Conservation (phyloP, 139 green algal genomes). For the Chlorella ohadii region DNA sequence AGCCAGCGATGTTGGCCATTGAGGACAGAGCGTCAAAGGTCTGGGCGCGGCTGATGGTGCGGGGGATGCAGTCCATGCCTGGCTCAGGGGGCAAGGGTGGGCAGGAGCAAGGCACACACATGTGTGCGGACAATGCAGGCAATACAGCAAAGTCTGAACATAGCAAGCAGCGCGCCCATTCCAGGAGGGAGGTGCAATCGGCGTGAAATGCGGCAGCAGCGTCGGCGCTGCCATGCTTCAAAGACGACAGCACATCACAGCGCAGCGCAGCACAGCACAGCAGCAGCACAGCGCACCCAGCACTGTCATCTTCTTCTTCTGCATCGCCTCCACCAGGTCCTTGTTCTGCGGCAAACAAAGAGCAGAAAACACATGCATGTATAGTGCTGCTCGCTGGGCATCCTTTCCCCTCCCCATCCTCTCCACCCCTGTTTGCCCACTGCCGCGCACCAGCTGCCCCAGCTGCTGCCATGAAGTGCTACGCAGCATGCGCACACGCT, state of each 20-base stretch:
- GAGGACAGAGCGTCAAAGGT: constrained; percentile 86
- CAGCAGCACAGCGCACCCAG: constrained; percentile 55
- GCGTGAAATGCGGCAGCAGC: not conserved
- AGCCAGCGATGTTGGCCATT: constrained; percentile 90
- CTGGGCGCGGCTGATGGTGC: constrained; percentile 80
- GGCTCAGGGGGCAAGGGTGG: not conserved
- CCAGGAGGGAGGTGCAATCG: too few species aligned
- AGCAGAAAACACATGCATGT: too few species aligned
- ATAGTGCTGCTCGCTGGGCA: too few species aligned
- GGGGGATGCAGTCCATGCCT: constrained; percentile 93
- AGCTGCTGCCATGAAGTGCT: too few species aligned
- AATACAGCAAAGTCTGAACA: not conserved
- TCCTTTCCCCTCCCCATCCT: too few species aligned
- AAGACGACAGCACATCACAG: not conserved
- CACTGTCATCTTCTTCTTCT: constrained; percentile 69
- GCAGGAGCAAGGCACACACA: too few species aligned
- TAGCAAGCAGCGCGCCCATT: not conserved
- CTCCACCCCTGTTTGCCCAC: too few species aligned
- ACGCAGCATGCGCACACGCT: too few species aligned
- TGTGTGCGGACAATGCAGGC: not conserved
- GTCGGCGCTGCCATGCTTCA: not conserved
- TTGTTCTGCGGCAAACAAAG: constrained; percentile 66
- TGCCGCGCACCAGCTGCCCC: too few species aligned
- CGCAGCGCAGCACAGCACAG: not conserved
- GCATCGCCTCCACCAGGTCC: constrained; percentile 75